phyloP scores from a whole-genome alignment of 2,329 filamentous ascomycete genomes.

The Berkeleyomyces basicola region DNA sequence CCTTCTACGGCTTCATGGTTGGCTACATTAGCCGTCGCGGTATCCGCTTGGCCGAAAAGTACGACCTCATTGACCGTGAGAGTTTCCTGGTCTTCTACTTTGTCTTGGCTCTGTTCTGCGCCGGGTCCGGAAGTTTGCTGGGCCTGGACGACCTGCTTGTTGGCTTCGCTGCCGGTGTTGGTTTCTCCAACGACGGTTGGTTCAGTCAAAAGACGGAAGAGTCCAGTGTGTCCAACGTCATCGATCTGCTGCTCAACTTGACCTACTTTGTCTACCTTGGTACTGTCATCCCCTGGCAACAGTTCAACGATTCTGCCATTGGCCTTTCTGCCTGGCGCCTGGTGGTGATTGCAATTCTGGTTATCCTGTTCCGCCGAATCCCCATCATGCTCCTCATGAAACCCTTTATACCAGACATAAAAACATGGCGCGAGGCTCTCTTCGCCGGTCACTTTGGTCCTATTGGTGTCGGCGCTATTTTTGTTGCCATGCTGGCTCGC shows the following conservation, averaged over 20 bases:
- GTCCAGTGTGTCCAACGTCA: constrained; percentile 97
- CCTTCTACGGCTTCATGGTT: constrained; percentile 69
- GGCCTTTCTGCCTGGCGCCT: constrained; percentile 77
- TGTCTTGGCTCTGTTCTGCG: constrained; percentile 85
- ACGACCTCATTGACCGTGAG: constrained; percentile 80
- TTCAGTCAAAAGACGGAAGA: constrained; percentile 97
- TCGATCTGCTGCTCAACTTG: constrained; percentile 91
- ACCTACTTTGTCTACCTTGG: constrained; percentile 97
- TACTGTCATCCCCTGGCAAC: constrained; percentile 89
- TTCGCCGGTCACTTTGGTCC: constrained; percentile 97
- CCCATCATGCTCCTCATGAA: constrained; percentile 87
- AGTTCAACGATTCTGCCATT: constrained; percentile 60
- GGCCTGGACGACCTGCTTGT: constrained; percentile 89
- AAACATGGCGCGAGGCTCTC: constrained; percentile 91
- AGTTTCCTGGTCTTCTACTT: constrained; percentile 99
- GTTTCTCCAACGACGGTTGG: constrained; percentile 98
- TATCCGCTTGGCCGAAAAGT: constrained; percentile 74
- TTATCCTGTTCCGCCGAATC: constrained; percentile 89
- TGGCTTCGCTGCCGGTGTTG: constrained; percentile 89
- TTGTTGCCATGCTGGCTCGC: constrained; percentile 79
- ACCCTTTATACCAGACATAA: constrained; percentile 86
- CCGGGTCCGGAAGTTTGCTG: constrained; percentile 78
- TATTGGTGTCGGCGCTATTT: constrained; percentile 92
- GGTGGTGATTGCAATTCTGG: constrained; percentile 82
- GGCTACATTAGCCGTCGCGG: constrained; percentile 83